Evolutionary conservation across 495 filamentous ascomycete species (phyloP).

Genomic region (Aspergillus cristatus): DNA sequence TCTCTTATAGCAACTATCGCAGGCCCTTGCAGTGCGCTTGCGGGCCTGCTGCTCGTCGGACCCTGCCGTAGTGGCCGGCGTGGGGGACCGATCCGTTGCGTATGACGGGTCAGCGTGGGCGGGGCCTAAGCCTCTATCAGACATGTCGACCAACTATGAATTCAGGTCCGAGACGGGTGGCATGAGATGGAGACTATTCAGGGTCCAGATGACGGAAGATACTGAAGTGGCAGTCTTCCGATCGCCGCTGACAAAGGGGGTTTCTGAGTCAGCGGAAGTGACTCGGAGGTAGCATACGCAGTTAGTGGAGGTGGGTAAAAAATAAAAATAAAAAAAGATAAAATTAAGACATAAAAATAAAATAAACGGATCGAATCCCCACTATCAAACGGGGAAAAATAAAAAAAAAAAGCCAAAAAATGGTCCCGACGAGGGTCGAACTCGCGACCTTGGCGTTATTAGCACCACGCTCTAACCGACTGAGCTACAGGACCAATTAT

Average conservation of each 20-base stretch:
- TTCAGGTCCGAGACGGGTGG: neutral
- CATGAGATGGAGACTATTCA: neutral
- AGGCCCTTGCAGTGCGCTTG: conserved; percentile 34
- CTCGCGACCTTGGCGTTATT: conserved; percentile 8
- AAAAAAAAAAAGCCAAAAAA: neutral
- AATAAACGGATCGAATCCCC: too few relatives aligned
- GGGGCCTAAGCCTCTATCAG: neutral
- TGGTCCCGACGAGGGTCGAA: conserved; percentile 8
- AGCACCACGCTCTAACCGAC: conserved; percentile 8
- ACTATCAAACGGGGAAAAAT: neutral
- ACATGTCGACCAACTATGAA: neutral
- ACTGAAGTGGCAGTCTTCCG: neutral
- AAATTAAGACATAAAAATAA: too few relatives aligned
- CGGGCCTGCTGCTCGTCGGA: conserved; percentile 7
- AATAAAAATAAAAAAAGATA: too few relatives aligned
- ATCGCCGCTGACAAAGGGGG: neutral
- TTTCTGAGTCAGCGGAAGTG: neutral
- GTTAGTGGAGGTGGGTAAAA: too few relatives aligned
- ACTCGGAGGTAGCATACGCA: too few relatives aligned
- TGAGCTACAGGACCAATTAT: conserved; percentile 7
- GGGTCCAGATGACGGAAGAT: neutral
- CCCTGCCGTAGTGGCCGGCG: conserved; percentile 10
- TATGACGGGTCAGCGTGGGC: neutral
- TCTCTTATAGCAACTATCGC: conserved; percentile 41
- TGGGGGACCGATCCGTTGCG: conserved; percentile 16